A percentile compares a stretch with the other conserved stretches of the same genome.
phyloP scores from a whole-genome alignment of 495 filamentous ascomycete genomes.

The Neurospora tetrasperma region DNA sequence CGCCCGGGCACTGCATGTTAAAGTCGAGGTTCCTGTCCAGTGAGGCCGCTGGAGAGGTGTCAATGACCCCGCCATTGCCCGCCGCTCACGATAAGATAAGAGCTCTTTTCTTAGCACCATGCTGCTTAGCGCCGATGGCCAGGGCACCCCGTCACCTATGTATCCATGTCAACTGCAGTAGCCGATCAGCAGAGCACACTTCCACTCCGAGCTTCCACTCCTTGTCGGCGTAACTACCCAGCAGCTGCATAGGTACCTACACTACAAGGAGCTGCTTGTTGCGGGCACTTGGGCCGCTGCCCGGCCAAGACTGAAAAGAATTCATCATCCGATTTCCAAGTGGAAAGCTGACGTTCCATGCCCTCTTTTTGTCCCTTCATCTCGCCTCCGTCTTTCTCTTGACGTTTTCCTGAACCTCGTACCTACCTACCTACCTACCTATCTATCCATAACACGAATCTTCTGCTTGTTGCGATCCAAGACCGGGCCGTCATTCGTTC shows the following conservation, averaged over 20 bases:
- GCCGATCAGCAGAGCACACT: neutral
- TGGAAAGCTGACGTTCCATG: neutral
- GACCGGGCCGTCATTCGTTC: neutral
- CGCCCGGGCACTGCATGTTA: neutral
- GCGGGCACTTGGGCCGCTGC: neutral
- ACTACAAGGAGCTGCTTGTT: neutral
- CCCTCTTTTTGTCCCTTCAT: neutral
- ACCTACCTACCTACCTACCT: neutral
- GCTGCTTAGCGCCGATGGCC: neutral
- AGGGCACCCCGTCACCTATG: neutral
- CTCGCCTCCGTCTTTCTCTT: neutral
- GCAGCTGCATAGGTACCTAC: neutral
- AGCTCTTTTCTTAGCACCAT: slow-evolving; percentile 2
- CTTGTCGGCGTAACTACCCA: neutral
- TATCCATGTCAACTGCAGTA: neutral
- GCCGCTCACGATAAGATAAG: slow-evolving; percentile 9
- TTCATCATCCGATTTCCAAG: neutral
- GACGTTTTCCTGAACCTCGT: neutral
- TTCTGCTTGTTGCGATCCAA: neutral
- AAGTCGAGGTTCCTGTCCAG: neutral
- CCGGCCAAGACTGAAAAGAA: neutral
- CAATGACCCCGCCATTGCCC: neutral
- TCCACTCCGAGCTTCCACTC: neutral
- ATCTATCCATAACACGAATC: neutral
- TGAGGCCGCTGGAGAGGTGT: neutral